Evolutionary conservation across 352 stramenopile species (phyloP).

Genomic region (Phytophthora lateralis): DNA sequence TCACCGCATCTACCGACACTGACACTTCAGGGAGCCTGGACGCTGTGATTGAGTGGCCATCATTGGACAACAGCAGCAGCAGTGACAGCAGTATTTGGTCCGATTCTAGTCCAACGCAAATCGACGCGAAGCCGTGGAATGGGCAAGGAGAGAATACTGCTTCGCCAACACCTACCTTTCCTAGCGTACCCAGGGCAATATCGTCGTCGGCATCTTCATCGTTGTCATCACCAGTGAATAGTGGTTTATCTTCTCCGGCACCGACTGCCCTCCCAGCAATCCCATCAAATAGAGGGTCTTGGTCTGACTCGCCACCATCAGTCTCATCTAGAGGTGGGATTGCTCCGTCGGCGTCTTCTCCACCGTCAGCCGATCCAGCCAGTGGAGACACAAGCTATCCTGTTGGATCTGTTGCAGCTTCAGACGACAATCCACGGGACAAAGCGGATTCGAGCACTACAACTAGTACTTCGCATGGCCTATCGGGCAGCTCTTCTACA

Average conservation of each 20-base stretch:
- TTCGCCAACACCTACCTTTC: not conserved
- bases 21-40: conserved; percentile 8
- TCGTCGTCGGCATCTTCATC: not conserved
- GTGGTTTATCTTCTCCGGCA: not conserved
- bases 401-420: not conserved
- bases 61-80: conserved; percentile 3
- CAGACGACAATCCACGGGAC: conserved; percentile 1
- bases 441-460: not conserved
- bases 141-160: conserved; percentile 6
- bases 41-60: conserved; percentile 3
- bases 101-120: not conserved
- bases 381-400: not conserved
- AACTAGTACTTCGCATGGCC: conserved; percentile 4
- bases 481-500: conserved; percentile 2
- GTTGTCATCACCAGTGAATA: not conserved
- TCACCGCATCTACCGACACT: not conserved
- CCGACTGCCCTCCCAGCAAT: not conserved
- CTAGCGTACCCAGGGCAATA: not conserved
- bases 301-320: not conserved
- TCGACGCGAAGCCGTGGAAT: conserved; percentile 5
- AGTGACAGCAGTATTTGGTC: conserved; percentile 2
- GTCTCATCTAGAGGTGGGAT: not conserved
- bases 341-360: not conserved
- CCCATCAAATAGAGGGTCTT: conserved; percentile 3
- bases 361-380: not conserved